Percentiles rank a stretch among this genome's conserved stretches.
Evolutionary conservation across 768 basidiomycete species (phyloP).

Genomic region (Pleurotus sapidus): DNA sequence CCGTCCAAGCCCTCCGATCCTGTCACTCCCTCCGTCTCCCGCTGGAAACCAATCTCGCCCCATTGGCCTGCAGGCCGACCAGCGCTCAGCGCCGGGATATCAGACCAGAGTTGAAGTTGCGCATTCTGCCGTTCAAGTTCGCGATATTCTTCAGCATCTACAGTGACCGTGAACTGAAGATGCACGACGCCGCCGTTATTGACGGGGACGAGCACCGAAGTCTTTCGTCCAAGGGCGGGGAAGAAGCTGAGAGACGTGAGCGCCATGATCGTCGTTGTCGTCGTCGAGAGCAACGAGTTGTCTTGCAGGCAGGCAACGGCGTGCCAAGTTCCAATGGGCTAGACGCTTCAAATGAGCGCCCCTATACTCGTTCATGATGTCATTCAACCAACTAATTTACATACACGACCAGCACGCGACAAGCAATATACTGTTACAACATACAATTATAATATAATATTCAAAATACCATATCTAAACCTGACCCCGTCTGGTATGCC

Average conservation of each 20-base stretch:
- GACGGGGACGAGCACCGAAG: slow-evolving; percentile 21
- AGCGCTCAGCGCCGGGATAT: slow-evolving; percentile 23
- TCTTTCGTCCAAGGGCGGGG: slow-evolving; percentile 33
- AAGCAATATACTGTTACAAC: no score
- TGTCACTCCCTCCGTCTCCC: neutral
- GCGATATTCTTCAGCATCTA: slow-evolving; percentile 24
- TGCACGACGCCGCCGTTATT: slow-evolving; percentile 16
- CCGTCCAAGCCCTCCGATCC: neutral
- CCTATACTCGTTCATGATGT: slow-evolving; percentile 11
- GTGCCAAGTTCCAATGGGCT: neutral
- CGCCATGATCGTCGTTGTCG: neutral
- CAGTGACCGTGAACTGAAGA: slow-evolving; percentile 34
- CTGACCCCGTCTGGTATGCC: no score
- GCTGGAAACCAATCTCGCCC: slow-evolving; percentile 19
- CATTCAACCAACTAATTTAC: slow-evolving; percentile 3
- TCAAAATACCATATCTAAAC: no score
- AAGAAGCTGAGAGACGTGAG: slow-evolving; percentile 35
- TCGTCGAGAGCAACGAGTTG: neutral
- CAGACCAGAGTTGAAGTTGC: slow-evolving; percentile 42
- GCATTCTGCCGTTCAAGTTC: slow-evolving; percentile 25
- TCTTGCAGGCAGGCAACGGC: neutral
- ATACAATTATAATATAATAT: no score
- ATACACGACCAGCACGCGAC: no score
- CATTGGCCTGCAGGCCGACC: slow-evolving; percentile 22
- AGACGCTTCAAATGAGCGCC: neutral